Conservation (phyloP, 768 basidiomycete genomes). For the Mycena albidolilacea region DNA sequence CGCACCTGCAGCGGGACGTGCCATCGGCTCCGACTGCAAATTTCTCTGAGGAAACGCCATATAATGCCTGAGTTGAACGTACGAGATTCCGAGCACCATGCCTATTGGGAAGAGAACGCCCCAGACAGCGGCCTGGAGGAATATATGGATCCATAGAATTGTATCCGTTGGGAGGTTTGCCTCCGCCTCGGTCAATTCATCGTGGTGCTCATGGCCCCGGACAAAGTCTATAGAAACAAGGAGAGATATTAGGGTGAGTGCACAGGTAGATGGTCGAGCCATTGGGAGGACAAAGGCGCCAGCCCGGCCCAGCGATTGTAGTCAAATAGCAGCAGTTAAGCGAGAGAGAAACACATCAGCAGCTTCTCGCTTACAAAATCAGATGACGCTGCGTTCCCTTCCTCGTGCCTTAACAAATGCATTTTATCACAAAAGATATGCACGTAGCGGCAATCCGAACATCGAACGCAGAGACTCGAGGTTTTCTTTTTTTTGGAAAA, state of each 20-base stretch:
- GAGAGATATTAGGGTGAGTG: conserved; percentile 38
- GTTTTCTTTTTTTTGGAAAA: no score
- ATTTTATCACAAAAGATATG: no score
- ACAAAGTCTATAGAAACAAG: conserved; percentile 41
- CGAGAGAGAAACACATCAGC: not conserved
- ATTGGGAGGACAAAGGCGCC: conserved; percentile 12
- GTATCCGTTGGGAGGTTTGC: conserved; percentile 78
- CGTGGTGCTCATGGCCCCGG: conserved; percentile 75
- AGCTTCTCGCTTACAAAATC: not conserved
- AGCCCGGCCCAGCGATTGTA: not conserved
- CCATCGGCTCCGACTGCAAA: conserved; percentile 75
- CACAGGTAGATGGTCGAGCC: conserved; percentile 22
- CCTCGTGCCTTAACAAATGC: no score
- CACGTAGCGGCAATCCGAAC: no score
- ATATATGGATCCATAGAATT: conserved; percentile 88
- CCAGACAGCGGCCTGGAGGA: conserved; percentile 85
- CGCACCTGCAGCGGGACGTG: conserved; percentile 91
- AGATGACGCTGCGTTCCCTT: no score
- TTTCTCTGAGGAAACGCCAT: not conserved
- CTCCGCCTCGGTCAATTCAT: conserved; percentile 75
- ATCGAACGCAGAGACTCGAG: no score
- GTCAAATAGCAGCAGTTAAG: not conserved
- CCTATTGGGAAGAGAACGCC: conserved; percentile 89
- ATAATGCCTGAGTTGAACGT: conserved; percentile 8
- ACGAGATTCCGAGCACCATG: conserved; percentile 81